A percentile compares a stretch with the other conserved stretches of the same genome.
These are phyloP conservation scores for Skeletonema marinoi DNA, from an alignment of 108 stramenopile genomes.

Conservation along the genomic window DNA sequence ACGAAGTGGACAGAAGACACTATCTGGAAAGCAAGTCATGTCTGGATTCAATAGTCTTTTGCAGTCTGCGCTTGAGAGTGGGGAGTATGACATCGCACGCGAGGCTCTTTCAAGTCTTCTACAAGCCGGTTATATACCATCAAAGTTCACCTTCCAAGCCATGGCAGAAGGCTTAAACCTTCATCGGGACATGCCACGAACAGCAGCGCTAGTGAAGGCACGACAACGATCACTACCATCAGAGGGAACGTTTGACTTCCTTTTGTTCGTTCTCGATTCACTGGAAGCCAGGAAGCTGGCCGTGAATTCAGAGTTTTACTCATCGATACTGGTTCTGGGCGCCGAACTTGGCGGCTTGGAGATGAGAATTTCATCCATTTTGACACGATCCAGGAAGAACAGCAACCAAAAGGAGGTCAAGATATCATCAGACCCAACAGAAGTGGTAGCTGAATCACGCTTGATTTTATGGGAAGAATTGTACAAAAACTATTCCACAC, in stretches of 20 bases:
- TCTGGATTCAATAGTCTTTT: constrained; percentile 59
- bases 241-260: constrained; percentile 60
- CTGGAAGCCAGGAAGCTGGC: constrained; percentile 63
- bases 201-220: constrained; percentile 30
- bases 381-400: constrained; percentile 39
- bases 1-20: constrained; percentile 38
- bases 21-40: constrained; percentile 77
- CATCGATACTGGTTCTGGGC: constrained; percentile 58
- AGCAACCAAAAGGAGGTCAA: constrained; percentile 19
- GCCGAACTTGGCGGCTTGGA: constrained; percentile 58
- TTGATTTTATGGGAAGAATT: constrained; percentile 36
- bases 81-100: constrained; percentile 57
- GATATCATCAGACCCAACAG: constrained; percentile 3
- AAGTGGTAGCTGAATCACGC: constrained; percentile 5
- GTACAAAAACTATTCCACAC: constrained; percentile 31
- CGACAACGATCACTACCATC: neutral
- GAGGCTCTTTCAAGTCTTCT: constrained; percentile 51
- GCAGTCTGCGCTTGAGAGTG: constrained; percentile 35
- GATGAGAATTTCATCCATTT: constrained; percentile 57
- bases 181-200: constrained; percentile 16
- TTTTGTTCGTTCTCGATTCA: constrained; percentile 75
- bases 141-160: constrained; percentile 56
- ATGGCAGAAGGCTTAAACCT: constrained; percentile 60
- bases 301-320: constrained; percentile 65
- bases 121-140: constrained; percentile 70